These are phyloP conservation scores for Trametes polyzona DNA, from an alignment of 1,284 basidiomycete genomes.

Conservation along the genomic window DNA sequence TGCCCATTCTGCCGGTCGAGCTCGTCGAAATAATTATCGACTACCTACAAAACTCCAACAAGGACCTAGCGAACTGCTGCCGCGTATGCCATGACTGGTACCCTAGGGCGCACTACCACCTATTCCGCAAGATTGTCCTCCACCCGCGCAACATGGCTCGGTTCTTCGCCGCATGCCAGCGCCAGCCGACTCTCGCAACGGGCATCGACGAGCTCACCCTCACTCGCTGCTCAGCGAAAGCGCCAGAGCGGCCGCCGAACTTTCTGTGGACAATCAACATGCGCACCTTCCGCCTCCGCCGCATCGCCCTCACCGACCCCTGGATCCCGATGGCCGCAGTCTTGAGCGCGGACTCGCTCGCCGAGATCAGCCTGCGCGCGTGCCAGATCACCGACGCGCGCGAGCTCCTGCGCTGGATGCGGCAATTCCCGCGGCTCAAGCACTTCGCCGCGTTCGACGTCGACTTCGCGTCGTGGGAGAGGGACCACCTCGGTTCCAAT, in stretches of 20 bases:
- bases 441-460: background rate
- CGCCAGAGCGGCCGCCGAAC: background rate
- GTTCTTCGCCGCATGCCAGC: slow-evolving; percentile 10
- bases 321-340: background rate
- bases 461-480: background rate
- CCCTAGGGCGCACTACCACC: slow-evolving; percentile 19
- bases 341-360: background rate
- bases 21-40: slow-evolving; percentile 28
- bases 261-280: background rate
- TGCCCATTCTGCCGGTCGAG: slow-evolving; percentile 24
- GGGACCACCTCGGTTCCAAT: too few relatives aligned
- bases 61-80: slow-evolving; percentile 22
- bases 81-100: slow-evolving; percentile 22
- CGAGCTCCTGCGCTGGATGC: background rate
- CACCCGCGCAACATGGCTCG: background rate
- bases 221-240: background rate
- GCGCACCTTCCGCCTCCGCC: slow-evolving; percentile 4
- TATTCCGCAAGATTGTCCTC: slow-evolving; percentile 17
- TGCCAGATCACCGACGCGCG: background rate
- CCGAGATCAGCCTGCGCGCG: background rate
- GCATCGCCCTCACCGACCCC: background rate
- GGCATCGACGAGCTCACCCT: slow-evolving; percentile 18
- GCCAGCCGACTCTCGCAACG: slow-evolving; percentile 17
- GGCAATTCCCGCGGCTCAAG: background rate
- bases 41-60: slow-evolving; percentile 21